Percentiles rank a stretch among this genome's conserved stretches.
These are phyloP conservation scores for Hevea brasiliensis DNA, from an alignment of 345 rosid species.

Conservation along the genomic window DNA sequence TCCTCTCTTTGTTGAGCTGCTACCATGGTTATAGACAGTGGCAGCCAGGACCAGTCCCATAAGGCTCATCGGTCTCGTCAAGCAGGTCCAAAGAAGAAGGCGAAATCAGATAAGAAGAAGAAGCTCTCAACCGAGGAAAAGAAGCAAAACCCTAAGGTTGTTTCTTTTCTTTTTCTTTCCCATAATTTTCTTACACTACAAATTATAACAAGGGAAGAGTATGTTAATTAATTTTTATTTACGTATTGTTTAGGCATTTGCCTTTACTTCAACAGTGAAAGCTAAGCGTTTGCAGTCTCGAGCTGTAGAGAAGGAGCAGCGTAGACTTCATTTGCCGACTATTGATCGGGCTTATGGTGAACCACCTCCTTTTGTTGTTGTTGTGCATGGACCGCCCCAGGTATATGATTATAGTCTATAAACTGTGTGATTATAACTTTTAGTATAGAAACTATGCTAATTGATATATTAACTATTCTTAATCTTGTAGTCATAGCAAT, in stretches of 20 bases:
- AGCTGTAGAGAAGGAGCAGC: slow-evolving; percentile 83
- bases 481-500: neutral
- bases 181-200: neutral
- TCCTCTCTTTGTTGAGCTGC: neutral
- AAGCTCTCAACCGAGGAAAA: slow-evolving; percentile 32
- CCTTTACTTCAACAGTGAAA: slow-evolving; percentile 55
- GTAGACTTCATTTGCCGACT: slow-evolving; percentile 67
- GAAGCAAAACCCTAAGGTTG: slow-evolving; percentile 68
- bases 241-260: slow-evolving; percentile 57
- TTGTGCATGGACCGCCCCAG: slow-evolving; percentile 92
- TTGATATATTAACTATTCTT: neutral
- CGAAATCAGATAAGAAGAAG: slow-evolving; percentile 49
- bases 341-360: slow-evolving; percentile 82
- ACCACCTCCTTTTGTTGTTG: slow-evolving; percentile 78
- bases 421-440: neutral
- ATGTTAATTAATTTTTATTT: neutral
- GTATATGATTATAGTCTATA: slow-evolving; percentile 25
- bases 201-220: neutral
- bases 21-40: slow-evolving; percentile 46
- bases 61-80: slow-evolving; percentile 69
- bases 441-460: neutral
- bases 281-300: slow-evolving; percentile 66
- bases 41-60: slow-evolving; percentile 47
- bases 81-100: slow-evolving; percentile 69
- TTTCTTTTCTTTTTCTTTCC: neutral